Base-by-base conservation (phyloP, 106 monocot species). In the Dendrobium nobile region DNA sequence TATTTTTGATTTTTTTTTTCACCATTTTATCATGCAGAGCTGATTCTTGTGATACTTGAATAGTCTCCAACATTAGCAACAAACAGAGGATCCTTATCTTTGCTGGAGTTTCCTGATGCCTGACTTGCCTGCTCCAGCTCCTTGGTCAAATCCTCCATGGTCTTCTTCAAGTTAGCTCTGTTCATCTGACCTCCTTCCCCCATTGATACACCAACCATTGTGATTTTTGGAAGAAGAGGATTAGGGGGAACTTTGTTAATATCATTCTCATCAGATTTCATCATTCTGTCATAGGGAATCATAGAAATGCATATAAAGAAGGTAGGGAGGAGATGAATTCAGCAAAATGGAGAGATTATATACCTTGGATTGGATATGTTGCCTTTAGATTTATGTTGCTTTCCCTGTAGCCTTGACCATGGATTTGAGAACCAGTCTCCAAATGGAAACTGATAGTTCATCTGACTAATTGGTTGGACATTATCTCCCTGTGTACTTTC, bases 1-100 rank as follows among this genome's bases (percentile, higher is more conserved):
- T 37, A 0, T 37, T 37, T 11, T 13, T 9, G 13, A 1, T 13
- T 51, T 6, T 51, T 51, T 48, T 16, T 13, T 51, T 51, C 47
- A 47, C 11, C 9, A 9, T 7, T 47, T 51, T 15, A 10, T 83
- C 43, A 91, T 27, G 84, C 19, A 41, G 84, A 79, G 70, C 73
- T 86, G 82, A 91, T 80, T 81, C 87, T 92, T 31, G 95, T 91
- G 55, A 95, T 85, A 22, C 78, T 88, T 4, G 95, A 91, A 82
- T 93, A 99, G 73, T 91, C 95, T 13, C 95, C 97, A 1, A 99
- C 95, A 80, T 99, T 99, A 20, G 95, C 98, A 9, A 95, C 87
- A 81, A 99, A 99, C 16, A 95, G 78, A 61, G 98, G 98, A 77
- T 99, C 91, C 59, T 82, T 93, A 24, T 89, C 92, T 74, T 90